Conservation (phyloP, 1,284 basidiomycete species). For the Papiliotrema terrestris region DNA sequence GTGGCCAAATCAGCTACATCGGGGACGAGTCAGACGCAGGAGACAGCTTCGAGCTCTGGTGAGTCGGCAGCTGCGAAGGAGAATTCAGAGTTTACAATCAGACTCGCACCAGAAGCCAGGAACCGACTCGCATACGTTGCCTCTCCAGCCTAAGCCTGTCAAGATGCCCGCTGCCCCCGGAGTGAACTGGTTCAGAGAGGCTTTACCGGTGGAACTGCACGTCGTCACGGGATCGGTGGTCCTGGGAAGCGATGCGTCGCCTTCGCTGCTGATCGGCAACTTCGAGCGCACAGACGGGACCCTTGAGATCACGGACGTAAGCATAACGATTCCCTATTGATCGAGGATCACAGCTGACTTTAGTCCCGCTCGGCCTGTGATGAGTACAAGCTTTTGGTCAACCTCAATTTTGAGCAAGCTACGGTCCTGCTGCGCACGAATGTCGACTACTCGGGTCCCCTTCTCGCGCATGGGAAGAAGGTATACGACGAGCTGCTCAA, state of each 20-base stretch:
- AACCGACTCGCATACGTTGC: slow-evolving; percentile 61
- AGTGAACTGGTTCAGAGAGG: slow-evolving; percentile 56
- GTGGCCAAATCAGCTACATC: slow-evolving; percentile 11
- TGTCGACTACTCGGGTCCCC: slow-evolving; percentile 64
- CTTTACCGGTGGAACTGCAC: slow-evolving; percentile 74
- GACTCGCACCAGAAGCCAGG: neutral
- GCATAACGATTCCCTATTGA: slow-evolving; percentile 26
- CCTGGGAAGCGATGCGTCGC: slow-evolving; percentile 77
- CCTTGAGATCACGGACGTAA: slow-evolving; percentile 69
- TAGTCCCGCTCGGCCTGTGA: slow-evolving; percentile 75
- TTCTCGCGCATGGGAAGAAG: slow-evolving; percentile 62
- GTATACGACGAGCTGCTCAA: slow-evolving; percentile 59
- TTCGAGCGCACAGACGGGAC: slow-evolving; percentile 70
- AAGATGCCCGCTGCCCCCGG: slow-evolving; percentile 12
- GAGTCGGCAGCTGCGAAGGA: neutral
- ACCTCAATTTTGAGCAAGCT: slow-evolving; percentile 64
- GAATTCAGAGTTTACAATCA: neutral
- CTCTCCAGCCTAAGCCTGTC: slow-evolving; percentile 4
- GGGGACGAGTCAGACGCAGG: neutral
- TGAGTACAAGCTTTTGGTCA: slow-evolving; percentile 71
- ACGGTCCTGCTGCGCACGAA: slow-evolving; percentile 71
- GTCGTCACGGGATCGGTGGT: slow-evolving; percentile 71
- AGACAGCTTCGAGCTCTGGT: slow-evolving; percentile 2
- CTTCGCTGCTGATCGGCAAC: slow-evolving; percentile 71
- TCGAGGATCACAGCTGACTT: neutral